Evolutionary conservation across 768 basidiomycete genomes (phyloP), one percentile per base, ranked within the genome.

Genomic region (Leucosporidium creatinivorum): DNA sequence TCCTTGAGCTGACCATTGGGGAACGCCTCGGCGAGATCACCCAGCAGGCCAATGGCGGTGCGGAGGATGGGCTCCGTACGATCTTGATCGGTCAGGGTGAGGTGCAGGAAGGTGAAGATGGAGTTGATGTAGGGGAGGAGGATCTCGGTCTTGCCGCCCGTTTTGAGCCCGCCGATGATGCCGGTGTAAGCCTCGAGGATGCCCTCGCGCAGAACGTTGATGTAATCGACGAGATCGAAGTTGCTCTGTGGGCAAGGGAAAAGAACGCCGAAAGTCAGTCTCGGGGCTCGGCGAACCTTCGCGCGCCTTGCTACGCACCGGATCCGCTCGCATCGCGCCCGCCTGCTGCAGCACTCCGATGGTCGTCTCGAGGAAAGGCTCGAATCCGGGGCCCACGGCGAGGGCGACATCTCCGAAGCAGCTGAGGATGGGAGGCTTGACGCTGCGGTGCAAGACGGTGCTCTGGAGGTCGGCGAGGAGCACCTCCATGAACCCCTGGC

Each of bases 141-240:
- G 23, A 88, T 77, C 12, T 67, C 73, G 89, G 91, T 84, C 80
- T 91, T 86, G 26, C 85, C 84, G 1, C 88, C 88, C 74, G 85
- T 86, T 82, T 93, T 93, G 76, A 97, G 81, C 0, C 89, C 93
- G 48, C 90, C 87, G 67, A 97, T 86, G 70, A 99, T 87, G 30
- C 94, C 93, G 7, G 90, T 94, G 75, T 96, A 97, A 3, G 96
- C 94, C 78, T 99, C 96, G 39, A 97, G 81, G 72, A 99, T 97
- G 55, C 92, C 92, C 75, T 98, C 96, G 48, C 96, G 86, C 65
- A 99, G 83, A 62, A 85, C 85, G 62, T 85, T 83, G 55, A 94
- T 91, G 75, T 98, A 98, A 72, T 99, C 96, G 65, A 93, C 84
- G 65, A 93, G 84, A 69, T 94, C 92, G 73, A 86, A 89, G 77